phyloP scores from a whole-genome alignment of 192 early-diverging fungal genomes.

The Cetraspora pellucida region DNA sequence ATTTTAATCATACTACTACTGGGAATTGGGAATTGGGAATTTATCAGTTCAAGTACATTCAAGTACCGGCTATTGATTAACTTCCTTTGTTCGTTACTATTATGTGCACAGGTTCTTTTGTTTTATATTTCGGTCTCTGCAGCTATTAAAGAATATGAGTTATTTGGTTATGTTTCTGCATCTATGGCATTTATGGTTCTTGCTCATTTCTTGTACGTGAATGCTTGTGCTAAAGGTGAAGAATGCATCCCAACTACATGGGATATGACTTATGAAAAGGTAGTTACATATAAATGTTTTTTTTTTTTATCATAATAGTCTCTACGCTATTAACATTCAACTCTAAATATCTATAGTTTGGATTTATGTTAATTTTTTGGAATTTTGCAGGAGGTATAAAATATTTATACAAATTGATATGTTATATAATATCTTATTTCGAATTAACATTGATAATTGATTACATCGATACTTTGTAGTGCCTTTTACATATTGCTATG shows the following conservation, averaged over 20 bases:
- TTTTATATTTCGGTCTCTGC: slow-evolving; percentile 54
- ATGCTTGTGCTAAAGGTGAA: slow-evolving; percentile 55
- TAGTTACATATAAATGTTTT: neutral
- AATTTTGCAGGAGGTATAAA: slow-evolving; percentile 47
- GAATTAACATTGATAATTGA: neutral
- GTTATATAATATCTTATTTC: neutral
- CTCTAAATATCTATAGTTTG: slow-evolving; percentile 32
- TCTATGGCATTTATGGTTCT: slow-evolving; percentile 50
- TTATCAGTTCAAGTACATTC: neutral
- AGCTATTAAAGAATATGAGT: slow-evolving; percentile 51
- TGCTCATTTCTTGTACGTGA: slow-evolving; percentile 53
- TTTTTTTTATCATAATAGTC: neutral
- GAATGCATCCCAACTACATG: slow-evolving; percentile 56
- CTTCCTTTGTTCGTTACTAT: neutral
- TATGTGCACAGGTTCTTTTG: slow-evolving; percentile 35
- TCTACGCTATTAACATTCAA: neutral
- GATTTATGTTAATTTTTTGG: slow-evolving; percentile 59
- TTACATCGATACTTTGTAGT: slow-evolving; percentile 30
- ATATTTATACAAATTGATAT: neutral
- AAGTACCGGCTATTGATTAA: neutral
- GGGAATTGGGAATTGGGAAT: too few relatives aligned
- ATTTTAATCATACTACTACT: neutral
- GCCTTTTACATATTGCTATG: slow-evolving; percentile 54
- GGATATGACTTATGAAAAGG: slow-evolving; percentile 61
- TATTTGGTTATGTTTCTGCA: slow-evolving; percentile 42